Conservation (phyloP, 2,329 filamentous ascomycete genomes). For the Penicillium sp. region DNA sequence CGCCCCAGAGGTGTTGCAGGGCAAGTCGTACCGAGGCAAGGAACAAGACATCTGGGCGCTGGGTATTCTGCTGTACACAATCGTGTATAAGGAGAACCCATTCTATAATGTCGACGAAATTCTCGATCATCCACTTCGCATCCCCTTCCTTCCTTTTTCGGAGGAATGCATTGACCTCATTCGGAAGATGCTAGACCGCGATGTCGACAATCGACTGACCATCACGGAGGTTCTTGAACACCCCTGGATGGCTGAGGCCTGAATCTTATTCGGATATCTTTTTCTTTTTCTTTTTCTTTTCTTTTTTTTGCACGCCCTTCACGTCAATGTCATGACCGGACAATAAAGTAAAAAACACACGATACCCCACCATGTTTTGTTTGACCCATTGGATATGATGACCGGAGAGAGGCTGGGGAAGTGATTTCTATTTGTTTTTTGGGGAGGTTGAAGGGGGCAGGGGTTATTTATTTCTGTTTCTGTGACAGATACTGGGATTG, state of each 20-base stretch:
- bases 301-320: not conserved
- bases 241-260: slow-evolving; percentile 66
- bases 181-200: slow-evolving; percentile 86
- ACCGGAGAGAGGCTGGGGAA: not conserved
- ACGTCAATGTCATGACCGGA: slow-evolving; percentile 10
- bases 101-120: slow-evolving; percentile 99
- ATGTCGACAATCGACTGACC: slow-evolving; percentile 80
- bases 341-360: slow-evolving; percentile 21
- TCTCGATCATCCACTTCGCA: slow-evolving; percentile 91
- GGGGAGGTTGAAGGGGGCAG: no score
- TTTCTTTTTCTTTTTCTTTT: not conserved
- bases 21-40: slow-evolving; percentile 88
- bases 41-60: slow-evolving; percentile 99
- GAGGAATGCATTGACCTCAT: slow-evolving; percentile 93
- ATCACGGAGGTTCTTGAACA: slow-evolving; percentile 88
- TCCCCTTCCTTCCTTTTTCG: slow-evolving; percentile 69
- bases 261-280: slow-evolving; percentile 6
- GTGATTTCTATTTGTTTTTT: not conserved
- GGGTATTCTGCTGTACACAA: slow-evolving; percentile 95
- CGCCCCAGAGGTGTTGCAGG: slow-evolving; percentile 94
- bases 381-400: slow-evolving; percentile 21
- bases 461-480: not conserved
- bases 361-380: slow-evolving; percentile 33
- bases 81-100: slow-evolving; percentile 99
- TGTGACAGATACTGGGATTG: slow-evolving; percentile 1